Conservation (phyloP, 345 rosid genomes). For the Gossypium raimondii region DNA sequence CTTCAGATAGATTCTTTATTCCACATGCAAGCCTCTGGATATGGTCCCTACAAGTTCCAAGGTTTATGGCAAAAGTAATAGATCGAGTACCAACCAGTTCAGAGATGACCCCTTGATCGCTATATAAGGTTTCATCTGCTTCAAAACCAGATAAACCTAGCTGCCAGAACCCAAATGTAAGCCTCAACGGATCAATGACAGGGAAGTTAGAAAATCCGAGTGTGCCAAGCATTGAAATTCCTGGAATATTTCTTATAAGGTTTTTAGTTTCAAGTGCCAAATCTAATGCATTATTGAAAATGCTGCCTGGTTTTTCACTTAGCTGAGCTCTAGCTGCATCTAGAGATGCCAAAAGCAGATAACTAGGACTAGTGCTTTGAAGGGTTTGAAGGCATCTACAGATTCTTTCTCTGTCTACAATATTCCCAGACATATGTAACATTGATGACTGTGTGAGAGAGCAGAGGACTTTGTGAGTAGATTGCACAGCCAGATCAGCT, state of each 20-base stretch:
- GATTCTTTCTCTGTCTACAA: conserved; percentile 42
- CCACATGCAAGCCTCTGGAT: conserved; percentile 40
- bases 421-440: conserved; percentile 50
- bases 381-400: conserved; percentile 50
- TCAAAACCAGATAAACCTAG: conserved; percentile 50
- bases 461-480: conserved; percentile 43
- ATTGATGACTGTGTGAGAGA: conserved; percentile 65
- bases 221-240: conserved; percentile 32
- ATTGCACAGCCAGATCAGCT: conserved; percentile 40
- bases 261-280: conserved; percentile 34
- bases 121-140: conserved; percentile 42
- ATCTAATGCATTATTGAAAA: conserved; percentile 34
- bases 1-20: conserved; percentile 30
- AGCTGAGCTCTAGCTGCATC: conserved; percentile 66
- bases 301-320: conserved; percentile 34
- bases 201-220: conserved; percentile 28
- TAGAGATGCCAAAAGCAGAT: conserved; percentile 55
- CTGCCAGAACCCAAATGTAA: conserved; percentile 41
- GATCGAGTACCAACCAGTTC: conserved; percentile 46
- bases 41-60: conserved; percentile 48
- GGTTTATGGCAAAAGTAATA: conserved; percentile 43
- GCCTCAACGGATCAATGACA: conserved; percentile 47
- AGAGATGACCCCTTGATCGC: conserved; percentile 34
- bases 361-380: conserved; percentile 54
- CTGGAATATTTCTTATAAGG: conserved; percentile 28